phyloP scores from a whole-genome alignment of 257 asterid species.

The Thymus quinquecostatus region DNA sequence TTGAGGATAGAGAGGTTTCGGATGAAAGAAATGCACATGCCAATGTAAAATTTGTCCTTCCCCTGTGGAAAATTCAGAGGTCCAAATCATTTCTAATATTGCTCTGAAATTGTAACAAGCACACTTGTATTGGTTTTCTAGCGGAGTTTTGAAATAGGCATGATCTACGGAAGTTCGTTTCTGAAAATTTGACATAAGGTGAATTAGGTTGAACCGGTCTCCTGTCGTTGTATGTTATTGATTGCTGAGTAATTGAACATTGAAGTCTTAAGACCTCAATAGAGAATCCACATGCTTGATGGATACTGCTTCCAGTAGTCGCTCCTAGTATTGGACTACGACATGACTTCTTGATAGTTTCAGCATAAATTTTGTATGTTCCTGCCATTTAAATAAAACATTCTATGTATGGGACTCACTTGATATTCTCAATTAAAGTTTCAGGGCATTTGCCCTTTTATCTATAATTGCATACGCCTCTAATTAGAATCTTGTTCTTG shows the following conservation, averaged over 20 bases:
- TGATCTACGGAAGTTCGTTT: neutral
- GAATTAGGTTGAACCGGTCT: neutral
- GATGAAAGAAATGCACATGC: conserved; percentile 7
- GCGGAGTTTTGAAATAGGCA: neutral
- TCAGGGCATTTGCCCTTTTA: neutral
- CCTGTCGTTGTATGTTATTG: neutral
- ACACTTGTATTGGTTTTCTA: neutral
- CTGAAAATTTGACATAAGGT: neutral
- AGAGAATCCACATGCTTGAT: neutral
- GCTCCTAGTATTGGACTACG: neutral
- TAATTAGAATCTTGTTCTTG: neutral
- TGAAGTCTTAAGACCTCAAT: neutral
- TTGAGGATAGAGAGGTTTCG: neutral
- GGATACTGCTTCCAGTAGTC: neutral
- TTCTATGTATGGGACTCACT: neutral
- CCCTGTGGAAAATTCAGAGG: neutral
- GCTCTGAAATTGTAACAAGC: neutral
- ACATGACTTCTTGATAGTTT: neutral
- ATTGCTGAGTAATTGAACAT: neutral
- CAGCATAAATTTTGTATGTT: neutral
- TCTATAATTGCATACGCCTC: neutral
- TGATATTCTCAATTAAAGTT: neutral
- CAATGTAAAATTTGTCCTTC: neutral
- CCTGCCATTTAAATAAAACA: neutral
- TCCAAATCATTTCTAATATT: neutral